A percentile compares a stretch with the other conserved stretches of the same genome.
Evolutionary conservation across 2,329 filamentous ascomycete species (phyloP).

Genomic region (Rhynchosporium graminicola): DNA sequence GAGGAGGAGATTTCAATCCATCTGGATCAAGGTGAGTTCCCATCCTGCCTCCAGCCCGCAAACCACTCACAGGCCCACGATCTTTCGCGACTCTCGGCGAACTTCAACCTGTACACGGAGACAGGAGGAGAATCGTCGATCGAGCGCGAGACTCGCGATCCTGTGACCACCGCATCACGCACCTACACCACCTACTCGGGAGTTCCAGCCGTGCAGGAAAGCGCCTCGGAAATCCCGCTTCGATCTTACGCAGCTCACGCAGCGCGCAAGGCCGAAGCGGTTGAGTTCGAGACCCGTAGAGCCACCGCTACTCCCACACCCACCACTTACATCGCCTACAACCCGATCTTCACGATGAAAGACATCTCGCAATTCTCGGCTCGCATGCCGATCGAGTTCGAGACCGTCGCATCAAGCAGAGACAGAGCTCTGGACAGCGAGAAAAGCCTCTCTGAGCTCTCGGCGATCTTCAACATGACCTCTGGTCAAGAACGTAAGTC

Average conservation of each 20-base stretch:
- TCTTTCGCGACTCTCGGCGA: neutral
- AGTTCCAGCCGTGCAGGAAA: neutral
- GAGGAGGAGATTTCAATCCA: neutral
- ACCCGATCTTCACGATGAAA: neutral
- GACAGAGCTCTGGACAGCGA: neutral
- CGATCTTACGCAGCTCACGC: neutral
- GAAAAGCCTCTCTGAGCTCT: slow-evolving; percentile 1
- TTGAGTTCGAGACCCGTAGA: neutral
- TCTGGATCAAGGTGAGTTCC: neutral
- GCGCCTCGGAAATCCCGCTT: slow-evolving; percentile 8
- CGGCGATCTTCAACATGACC: neutral
- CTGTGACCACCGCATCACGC: neutral
- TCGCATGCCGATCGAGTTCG: slow-evolving; percentile 3
- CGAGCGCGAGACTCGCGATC: neutral
- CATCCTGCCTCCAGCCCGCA: neutral
- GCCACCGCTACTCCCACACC: neutral
- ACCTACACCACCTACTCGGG: slow-evolving; percentile 2
- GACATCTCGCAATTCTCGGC: neutral
- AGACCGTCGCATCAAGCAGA: neutral
- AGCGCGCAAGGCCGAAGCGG: neutral
- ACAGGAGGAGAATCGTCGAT: neutral
- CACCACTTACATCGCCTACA: neutral
- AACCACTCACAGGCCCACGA: neutral
- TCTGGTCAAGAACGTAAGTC: neutral
- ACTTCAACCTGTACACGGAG: neutral